Base-by-base conservation (phyloP, 1,284 basidiomycete species). In the Moniliella sp. region DNA sequence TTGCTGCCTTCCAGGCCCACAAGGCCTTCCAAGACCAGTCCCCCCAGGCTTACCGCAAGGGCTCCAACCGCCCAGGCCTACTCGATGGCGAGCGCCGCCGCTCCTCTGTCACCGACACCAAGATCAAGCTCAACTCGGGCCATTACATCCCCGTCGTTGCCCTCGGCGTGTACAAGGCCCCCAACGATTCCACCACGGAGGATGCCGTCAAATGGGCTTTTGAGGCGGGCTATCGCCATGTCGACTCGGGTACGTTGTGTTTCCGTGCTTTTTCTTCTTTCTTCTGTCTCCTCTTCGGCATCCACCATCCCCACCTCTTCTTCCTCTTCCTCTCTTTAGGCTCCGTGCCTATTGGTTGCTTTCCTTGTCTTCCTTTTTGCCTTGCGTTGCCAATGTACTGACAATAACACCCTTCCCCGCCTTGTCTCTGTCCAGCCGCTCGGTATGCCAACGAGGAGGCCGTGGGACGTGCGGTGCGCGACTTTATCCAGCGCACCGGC, bases 391-490 rank as follows among this genome's bases (percentile, higher is more conserved):
- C 5, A n/a, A 15, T 23, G 12, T 13, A 15, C 7, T 28, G 8
- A 19, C n/a, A 7, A 11, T 31, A 11, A 14, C 27, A n/a, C 3
- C 15, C 31, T 15, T 15, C 28, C 25, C 11, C 15, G 8, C 33
- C n/a, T n/a, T 29, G 28, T 33, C 25, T 8, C 15, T n/a, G 15
- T 8, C 32, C 17, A 40, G 48, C 54, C 21, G 46, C 52, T 23
- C 54, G 52, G 8, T 56, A 58, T 36, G 45, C 45, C 34, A 58
- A 60, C 45, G 50, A 62, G 40, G 54, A 60, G 38, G 48, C 51
- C 23, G 56, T 62, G 23, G 59, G 54, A 18, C 45, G 49, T 18
- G 61, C 50, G 15, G 41, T 61, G 36, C 48, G 50, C 40, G 45
- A 51, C 33, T 57, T 48, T 42, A 40, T 40, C 35, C 31, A 40